Percentiles rank a stretch among this genome's conserved stretches.
Evolutionary conservation across 2,329 filamentous ascomycete genomes (phyloP).

Genomic region (Furcasterigmium sp.): DNA sequence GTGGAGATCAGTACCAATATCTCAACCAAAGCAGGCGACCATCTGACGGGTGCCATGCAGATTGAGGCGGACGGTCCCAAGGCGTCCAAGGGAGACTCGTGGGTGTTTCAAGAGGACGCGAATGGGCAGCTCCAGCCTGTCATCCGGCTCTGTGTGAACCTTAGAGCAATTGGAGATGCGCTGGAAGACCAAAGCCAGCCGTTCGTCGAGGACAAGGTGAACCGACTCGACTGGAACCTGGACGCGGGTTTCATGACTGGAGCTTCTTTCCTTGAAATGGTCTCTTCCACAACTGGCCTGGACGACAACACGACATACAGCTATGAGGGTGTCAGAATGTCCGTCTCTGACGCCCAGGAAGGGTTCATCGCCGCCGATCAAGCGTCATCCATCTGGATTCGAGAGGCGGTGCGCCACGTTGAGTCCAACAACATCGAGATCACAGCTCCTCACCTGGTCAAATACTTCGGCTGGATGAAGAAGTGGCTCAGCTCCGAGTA

Average conservation of each 20-base stretch:
- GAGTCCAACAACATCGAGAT: neutral
- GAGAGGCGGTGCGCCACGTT: neutral
- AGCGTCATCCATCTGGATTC: neutral
- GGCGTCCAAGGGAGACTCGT: neutral
- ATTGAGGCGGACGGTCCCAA: too few species aligned
- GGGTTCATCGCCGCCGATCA: neutral
- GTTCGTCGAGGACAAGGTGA: slow-evolving; percentile 1
- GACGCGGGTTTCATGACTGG: neutral
- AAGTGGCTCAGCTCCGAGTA: neutral
- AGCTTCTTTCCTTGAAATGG: neutral
- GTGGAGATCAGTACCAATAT: slow-evolving; percentile 3
- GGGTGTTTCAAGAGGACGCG: neutral
- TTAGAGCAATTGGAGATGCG: slow-evolving; percentile 1
- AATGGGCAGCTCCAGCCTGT: too few species aligned
- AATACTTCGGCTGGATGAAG: neutral
- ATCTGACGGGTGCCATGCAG: neutral
- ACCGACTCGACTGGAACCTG: neutral
- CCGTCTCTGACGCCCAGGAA: too few species aligned
- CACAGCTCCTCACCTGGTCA: neutral
- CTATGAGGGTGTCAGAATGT: too few species aligned
- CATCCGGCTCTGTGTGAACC: neutral
- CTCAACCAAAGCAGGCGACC: neutral
- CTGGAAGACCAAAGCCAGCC: neutral
- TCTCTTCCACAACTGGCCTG: neutral
- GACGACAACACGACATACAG: too few species aligned